Evolutionary conservation across 2,329 filamentous ascomycete species (phyloP).

Genomic region (Thielaviopsis populi): DNA sequence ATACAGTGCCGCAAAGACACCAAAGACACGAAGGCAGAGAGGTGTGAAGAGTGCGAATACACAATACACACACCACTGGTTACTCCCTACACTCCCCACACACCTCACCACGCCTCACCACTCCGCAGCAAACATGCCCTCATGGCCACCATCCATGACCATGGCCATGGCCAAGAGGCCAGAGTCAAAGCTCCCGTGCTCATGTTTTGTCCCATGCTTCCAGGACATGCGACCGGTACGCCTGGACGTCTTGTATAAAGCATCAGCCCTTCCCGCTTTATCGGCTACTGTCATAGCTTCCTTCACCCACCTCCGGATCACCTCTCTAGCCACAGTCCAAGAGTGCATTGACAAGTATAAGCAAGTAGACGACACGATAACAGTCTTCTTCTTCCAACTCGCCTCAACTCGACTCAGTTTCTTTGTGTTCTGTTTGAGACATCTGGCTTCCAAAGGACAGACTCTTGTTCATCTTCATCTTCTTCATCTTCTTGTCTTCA

Average conservation of each 20-base stretch:
- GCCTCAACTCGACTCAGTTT: not conserved
- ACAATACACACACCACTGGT: not conserved
- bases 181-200: not conserved
- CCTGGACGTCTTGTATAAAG: not conserved
- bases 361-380: not conserved
- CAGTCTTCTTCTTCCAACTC: not conserved
- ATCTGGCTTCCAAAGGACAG: not conserved
- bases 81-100: not conserved
- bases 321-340: not conserved
- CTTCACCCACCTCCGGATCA: not conserved
- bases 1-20: not conserved
- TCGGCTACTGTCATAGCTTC: not conserved
- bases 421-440: not conserved
- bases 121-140: not conserved
- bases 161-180: not conserved
- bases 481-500: not conserved
- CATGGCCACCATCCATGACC: not conserved
- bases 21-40: not conserved
- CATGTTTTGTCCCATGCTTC: not conserved
- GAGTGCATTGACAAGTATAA: not conserved
- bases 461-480: too few species aligned
- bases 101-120: not conserved
- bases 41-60: not conserved
- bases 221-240: too few species aligned
- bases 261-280: not conserved